Conservation (phyloP, 345 rosid species). For the Microcos paniculata region DNA sequence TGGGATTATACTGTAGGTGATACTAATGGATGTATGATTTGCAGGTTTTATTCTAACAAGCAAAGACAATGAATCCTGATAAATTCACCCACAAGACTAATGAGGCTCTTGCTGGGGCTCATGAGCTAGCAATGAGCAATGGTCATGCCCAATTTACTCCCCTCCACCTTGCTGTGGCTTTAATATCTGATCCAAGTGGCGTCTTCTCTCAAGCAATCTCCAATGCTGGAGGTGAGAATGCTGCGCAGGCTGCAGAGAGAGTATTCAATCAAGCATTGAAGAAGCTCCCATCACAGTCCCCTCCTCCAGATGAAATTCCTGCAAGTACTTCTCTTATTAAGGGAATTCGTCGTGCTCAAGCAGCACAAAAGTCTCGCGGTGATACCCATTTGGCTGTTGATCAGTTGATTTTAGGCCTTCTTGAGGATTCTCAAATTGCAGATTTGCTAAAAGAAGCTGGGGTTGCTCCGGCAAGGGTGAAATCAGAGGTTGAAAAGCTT, state of each 20-base stretch:
- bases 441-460: constrained; percentile 77
- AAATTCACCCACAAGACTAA: constrained; percentile 92
- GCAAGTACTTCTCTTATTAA: constrained; percentile 73
- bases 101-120: constrained; percentile 68
- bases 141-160: constrained; percentile 91
- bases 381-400: constrained; percentile 82
- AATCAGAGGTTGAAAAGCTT: constrained; percentile 80
- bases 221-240: constrained; percentile 56
- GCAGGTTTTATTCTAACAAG: neutral
- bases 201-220: constrained; percentile 65
- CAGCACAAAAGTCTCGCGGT: constrained; percentile 59
- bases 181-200: constrained; percentile 70
- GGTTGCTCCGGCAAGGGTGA: constrained; percentile 46
- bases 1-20: neutral
- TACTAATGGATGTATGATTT: neutral
- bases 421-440: constrained; percentile 80
- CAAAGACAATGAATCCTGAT: constrained; percentile 69
- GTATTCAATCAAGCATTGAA: constrained; percentile 68
- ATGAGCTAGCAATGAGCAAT: constrained; percentile 54
- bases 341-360: constrained; percentile 71
- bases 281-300: constrained; percentile 79
- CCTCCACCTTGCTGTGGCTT: constrained; percentile 66
- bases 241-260: constrained; percentile 60
- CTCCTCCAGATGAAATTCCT: constrained; percentile 73
- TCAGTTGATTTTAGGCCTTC: constrained; percentile 69